Base-by-base conservation (phyloP, 768 basidiomycete species). In the Phylloporus rhodoxanthus region DNA sequence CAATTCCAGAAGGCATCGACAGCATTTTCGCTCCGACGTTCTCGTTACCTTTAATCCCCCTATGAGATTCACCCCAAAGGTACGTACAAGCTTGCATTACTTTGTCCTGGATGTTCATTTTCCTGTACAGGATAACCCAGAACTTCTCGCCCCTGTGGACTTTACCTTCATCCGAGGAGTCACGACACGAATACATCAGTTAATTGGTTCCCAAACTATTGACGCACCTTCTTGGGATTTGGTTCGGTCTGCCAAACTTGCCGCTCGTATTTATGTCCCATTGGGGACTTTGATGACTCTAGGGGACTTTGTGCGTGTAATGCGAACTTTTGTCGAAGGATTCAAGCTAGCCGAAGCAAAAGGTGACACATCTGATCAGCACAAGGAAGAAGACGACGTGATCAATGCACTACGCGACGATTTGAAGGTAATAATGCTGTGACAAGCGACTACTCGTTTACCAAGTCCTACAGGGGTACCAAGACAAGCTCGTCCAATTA, bases 21-120 rank as follows among this genome's bases (percentile, higher is more conserved):
- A 92, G 59, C 84, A 91, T 65, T 94, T 91, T 60, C 81, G 92
- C 23, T 89, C 87, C 9, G 90, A 93, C 58, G 89, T 93, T 15
- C 68, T 94, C 42, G 86, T 94, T 19, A 86, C 85, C 3, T 91
- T 88, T 63, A 83, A 89, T 55, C 72, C 77, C 14, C 85, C 87
- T 0, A 72, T 87, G 61, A 74, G 63, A 34, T 86, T 89, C 58
- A 71, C 73, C 10, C 78, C 85, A 20, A 79, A 83, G 74, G 87
- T 80, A 47, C 4, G 40, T 40, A 6, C 28, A 19, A 25, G 5
- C 2, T 32, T 17, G 2, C 13, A 11, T 36, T 3, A 2, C 30
- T 28, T 9, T 10, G 8, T 52, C 43, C 42, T 54, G 41, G 56
- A 45, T 11, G 26, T 20, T 37, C 30, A 45, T 47, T 23, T 32